phyloP scores from a whole-genome alignment of 2,329 filamentous ascomycete species.

The Sphaceloma murrayae region DNA sequence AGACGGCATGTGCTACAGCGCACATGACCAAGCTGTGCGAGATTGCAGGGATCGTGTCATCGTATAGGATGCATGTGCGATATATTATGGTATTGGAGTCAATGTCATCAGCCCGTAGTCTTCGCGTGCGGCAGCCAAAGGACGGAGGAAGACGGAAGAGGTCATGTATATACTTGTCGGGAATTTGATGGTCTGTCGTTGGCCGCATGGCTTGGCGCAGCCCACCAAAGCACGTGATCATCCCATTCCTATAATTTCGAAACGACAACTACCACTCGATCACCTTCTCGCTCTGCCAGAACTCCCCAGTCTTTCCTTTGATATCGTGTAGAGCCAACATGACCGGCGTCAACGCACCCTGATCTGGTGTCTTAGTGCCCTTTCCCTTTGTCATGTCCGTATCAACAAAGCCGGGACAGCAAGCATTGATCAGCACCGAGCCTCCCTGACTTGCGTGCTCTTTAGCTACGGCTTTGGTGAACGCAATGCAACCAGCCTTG shows the following conservation, averaged over 20 bases:
- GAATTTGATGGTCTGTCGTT: constrained; percentile 12
- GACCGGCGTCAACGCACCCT: constrained; percentile 30
- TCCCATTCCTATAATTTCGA: neutral
- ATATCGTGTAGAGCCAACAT: constrained; percentile 29
- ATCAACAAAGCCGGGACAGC: constrained; percentile 31
- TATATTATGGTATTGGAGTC: too few species aligned
- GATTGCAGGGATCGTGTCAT: too few species aligned
- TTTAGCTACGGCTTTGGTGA: constrained; percentile 29
- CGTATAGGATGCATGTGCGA: too few species aligned
- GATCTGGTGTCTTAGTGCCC: constrained; percentile 29
- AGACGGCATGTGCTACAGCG: too few species aligned
- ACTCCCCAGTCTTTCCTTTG: constrained; percentile 27
- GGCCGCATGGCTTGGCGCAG: constrained; percentile 6
- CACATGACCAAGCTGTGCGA: too few species aligned
- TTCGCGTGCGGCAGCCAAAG: too few species aligned
- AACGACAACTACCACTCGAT: constrained; percentile 24
- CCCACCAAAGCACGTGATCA: neutral
- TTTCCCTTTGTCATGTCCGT: constrained; percentile 32
- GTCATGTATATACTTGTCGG: too few species aligned
- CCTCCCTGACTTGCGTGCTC: constrained; percentile 23
- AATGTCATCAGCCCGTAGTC: too few species aligned
- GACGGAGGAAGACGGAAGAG: too few species aligned
- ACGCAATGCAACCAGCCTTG: constrained; percentile 30
- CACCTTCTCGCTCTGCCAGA: constrained; percentile 29
- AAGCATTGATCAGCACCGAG: constrained; percentile 28